Evolutionary conservation across 2,329 filamentous ascomycete genomes (phyloP).

Genomic region (Westerdykella sp.): DNA sequence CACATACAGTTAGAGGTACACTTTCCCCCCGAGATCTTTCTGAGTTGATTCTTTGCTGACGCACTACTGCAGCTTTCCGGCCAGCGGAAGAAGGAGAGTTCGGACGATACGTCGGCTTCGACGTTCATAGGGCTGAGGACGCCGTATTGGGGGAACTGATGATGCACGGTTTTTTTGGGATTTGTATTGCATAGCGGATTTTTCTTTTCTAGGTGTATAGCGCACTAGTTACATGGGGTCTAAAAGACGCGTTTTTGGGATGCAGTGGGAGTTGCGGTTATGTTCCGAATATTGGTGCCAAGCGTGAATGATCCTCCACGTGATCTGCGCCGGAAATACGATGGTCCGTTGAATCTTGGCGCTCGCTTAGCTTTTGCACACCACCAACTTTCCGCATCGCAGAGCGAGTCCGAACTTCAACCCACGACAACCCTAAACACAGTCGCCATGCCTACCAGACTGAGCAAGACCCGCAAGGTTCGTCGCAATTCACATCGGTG

Average conservation of each 20-base stretch:
- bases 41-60: constrained; percentile 4
- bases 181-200: constrained; percentile 26
- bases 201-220: background rate
- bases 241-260: background rate
- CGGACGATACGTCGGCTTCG: constrained; percentile 23
- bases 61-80: constrained; percentile 47
- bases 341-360: constrained; percentile 2
- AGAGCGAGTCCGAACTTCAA: background rate
- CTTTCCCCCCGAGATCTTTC: background rate
- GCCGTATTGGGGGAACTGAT: constrained; percentile 32
- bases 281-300: background rate
- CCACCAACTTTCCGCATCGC: background rate
- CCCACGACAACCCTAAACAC: constrained; percentile 21
- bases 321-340: constrained; percentile 3
- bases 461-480: constrained; percentile 30
- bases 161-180: constrained; percentile 1
- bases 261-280: too few relatives aligned
- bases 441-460: constrained; percentile 31
- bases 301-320: constrained; percentile 1
- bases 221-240: background rate
- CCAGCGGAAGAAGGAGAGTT: constrained; percentile 64
- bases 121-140: constrained; percentile 37
- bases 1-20: constrained; percentile 76
- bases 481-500: background rate
- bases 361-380: constrained; percentile 13